Percentiles rank a stretch among this genome's conserved stretches.
Evolutionary conservation across 768 basidiomycete species (phyloP).

Genomic region (Leucocoprinus leucothites): DNA sequence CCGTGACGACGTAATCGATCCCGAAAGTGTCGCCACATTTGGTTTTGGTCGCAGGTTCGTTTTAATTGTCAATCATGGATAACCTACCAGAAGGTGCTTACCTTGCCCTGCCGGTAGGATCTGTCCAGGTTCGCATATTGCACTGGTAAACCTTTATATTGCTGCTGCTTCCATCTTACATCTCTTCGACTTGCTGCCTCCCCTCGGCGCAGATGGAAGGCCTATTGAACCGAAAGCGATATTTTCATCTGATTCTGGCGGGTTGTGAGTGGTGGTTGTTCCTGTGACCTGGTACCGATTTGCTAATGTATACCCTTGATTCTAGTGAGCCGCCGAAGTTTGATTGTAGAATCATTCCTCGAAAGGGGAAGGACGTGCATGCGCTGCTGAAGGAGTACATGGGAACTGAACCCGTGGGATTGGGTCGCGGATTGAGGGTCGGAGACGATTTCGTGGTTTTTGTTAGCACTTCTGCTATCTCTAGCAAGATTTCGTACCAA

Average conservation of each 20-base stretch:
- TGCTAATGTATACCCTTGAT: background rate
- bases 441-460: no score
- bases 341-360: background rate
- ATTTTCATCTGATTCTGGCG: background rate
- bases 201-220: constrained; percentile 23
- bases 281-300: no score
- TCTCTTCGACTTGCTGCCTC: constrained; percentile 27
- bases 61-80: background rate
- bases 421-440: no score
- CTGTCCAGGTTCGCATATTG: constrained; percentile 34
- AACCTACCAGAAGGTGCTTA: background rate
- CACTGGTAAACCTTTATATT: constrained; percentile 23
- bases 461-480: no score
- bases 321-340: background rate
- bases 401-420: background rate
- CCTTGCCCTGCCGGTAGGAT: constrained; percentile 15
- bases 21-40: background rate
- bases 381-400: background rate
- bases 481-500: no score
- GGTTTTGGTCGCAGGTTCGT: background rate
- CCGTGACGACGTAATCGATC: background rate
- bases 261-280: background rate
- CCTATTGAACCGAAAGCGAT: constrained; percentile 12
- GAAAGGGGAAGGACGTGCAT: background rate
- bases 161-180: constrained; percentile 27